phyloP scores from a whole-genome alignment of 805 yeast genomes.

The Nakazawaea populi region DNA sequence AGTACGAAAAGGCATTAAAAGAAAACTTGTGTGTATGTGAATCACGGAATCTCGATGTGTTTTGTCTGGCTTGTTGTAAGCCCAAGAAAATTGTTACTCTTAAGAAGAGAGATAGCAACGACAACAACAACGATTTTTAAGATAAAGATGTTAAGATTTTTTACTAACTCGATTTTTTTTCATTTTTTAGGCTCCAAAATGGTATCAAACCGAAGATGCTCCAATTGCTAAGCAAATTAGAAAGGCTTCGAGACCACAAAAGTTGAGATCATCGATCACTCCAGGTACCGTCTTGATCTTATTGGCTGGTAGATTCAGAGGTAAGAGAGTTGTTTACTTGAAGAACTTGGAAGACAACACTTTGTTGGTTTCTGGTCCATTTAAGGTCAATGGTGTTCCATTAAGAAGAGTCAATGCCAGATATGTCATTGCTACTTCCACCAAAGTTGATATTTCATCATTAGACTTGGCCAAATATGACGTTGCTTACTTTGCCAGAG shows the following conservation, averaged over 20 bases:
- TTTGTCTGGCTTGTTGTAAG: too few species aligned
- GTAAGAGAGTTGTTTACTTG: constrained; percentile 98
- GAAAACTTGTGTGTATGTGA: too few species aligned
- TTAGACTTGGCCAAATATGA: constrained; percentile 88
- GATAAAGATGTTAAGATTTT: too few species aligned
- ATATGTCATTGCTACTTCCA: constrained; percentile 98
- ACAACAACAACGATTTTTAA: too few species aligned
- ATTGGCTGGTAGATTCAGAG: constrained; percentile 99
- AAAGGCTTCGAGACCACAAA: constrained; percentile 89
- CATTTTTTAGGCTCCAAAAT: constrained; percentile 56
- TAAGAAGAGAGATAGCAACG: too few species aligned
- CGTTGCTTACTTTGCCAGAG: constrained; percentile 95
- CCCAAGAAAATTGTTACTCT: too few species aligned
- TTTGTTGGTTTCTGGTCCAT: constrained; percentile 95
- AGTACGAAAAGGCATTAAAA: too few species aligned
- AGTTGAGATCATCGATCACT: constrained; percentile 90
- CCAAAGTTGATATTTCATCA: constrained; percentile 73
- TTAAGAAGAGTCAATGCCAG: constrained; percentile 98
- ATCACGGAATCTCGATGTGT: too few species aligned
- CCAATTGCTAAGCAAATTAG: constrained; percentile 77
- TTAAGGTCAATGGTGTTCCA: constrained; percentile 99
- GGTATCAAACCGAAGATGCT: constrained; percentile 88
- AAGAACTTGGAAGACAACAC: constrained; percentile 98
- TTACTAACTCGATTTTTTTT: too few species aligned
- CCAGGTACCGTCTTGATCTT: constrained; percentile 98